Evolutionary conservation across 306 rosid species (phyloP).

Genomic region (Carpinus fangiana): DNA sequence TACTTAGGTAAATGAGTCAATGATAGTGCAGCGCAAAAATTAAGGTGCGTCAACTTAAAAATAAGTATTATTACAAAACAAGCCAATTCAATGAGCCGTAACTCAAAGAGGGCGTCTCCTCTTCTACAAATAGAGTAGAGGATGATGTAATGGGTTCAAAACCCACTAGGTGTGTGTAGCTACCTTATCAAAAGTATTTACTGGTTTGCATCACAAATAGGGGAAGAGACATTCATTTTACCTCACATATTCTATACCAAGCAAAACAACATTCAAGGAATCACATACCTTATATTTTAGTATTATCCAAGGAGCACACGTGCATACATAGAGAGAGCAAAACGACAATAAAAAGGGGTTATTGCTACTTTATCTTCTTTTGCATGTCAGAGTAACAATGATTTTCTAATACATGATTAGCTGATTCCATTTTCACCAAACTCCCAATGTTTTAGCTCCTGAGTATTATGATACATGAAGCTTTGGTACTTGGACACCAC

Average conservation of each 20-base stretch:
- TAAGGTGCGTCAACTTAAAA: neutral
- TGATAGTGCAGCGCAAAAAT: neutral
- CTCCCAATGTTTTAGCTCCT: too few relatives aligned
- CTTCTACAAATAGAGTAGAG: neutral
- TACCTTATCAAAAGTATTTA: neutral
- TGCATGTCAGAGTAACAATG: too few relatives aligned
- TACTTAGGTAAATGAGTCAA: neutral
- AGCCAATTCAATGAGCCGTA: neutral
- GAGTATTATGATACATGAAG: too few relatives aligned
- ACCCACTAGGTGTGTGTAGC: neutral
- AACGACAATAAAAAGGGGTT: neutral
- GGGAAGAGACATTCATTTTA: neutral
- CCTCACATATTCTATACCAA: neutral
- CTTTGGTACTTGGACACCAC: too few relatives aligned
- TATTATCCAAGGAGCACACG: neutral
- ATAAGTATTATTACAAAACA: neutral
- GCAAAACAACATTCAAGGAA: neutral
- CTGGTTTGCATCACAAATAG: neutral
- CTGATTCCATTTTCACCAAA: too few relatives aligned
- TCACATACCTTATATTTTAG: neutral
- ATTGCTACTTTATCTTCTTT: neutral
- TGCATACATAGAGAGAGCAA: neutral
- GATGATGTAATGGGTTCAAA: neutral
- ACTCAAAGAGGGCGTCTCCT: neutral
- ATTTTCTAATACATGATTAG: too few relatives aligned